Conservation (phyloP, 148 eudicot genomes). For the Bassia scoparia region DNA sequence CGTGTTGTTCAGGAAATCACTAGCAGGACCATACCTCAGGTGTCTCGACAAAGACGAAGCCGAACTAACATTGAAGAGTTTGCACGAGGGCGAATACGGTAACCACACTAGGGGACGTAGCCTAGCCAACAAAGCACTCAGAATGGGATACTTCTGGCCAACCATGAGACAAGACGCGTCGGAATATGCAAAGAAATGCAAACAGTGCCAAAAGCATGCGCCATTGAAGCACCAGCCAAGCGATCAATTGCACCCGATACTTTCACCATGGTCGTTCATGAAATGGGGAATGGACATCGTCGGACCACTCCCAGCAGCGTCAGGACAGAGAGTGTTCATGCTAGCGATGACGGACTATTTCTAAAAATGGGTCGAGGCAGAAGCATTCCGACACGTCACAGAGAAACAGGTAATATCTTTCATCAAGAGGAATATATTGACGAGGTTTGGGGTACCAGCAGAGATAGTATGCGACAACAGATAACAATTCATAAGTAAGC, state of each 20-base stretch:
- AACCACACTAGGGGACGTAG: no score
- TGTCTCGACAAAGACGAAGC: no score
- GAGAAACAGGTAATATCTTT: neutral
- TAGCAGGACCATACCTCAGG: no score
- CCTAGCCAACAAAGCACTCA: no score
- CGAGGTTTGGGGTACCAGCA: neutral
- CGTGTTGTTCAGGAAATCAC: no score
- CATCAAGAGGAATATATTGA: neutral
- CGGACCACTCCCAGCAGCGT: neutral
- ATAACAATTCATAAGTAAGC: neutral
- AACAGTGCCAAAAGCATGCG: no score
- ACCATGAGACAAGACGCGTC: no score
- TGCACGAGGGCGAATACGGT: no score
- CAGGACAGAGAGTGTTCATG: neutral
- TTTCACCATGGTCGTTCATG: conserved; percentile 3
- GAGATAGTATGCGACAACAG: neutral
- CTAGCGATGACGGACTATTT: neutral
- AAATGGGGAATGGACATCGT: conserved; percentile 4
- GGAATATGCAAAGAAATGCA: no score
- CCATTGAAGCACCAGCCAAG: neutral
- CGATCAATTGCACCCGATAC: neutral
- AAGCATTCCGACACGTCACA: neutral
- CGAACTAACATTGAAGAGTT: no score
- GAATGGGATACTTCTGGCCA: no score
- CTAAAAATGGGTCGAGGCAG: conserved; percentile 3